These are phyloP conservation scores for Neurospora sp. DNA, from an alignment of 2,329 filamentous ascomycete species.

Conservation along the genomic window DNA sequence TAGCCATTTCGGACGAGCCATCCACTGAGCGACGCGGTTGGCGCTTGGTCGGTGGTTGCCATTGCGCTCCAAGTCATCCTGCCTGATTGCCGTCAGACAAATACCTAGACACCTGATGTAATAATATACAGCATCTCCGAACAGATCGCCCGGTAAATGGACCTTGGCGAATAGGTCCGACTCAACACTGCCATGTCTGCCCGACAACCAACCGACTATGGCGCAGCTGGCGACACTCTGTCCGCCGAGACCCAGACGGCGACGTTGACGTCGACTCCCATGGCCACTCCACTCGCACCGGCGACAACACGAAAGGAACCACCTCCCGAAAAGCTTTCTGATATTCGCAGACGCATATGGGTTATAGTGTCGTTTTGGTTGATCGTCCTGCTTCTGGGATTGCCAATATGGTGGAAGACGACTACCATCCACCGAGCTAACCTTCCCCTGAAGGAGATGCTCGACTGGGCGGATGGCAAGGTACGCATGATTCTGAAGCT, in stretches of 20 bases:
- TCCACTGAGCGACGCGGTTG: not conserved
- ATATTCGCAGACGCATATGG: slow-evolving; percentile 56
- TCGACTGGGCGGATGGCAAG: slow-evolving; percentile 83
- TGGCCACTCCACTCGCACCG: not conserved
- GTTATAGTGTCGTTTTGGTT: slow-evolving; percentile 88
- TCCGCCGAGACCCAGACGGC: slow-evolving; percentile 1
- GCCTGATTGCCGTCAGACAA: not conserved
- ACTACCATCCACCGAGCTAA: slow-evolving; percentile 84
- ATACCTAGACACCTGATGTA: not conserved
- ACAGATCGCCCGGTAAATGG: not conserved
- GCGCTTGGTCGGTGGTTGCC: not conserved
- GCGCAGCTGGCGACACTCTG: slow-evolving; percentile 2
- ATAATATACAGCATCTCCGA: not conserved
- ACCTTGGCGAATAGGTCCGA: not conserved
- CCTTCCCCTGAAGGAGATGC: slow-evolving; percentile 77
- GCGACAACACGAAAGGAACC: slow-evolving; percentile 35
- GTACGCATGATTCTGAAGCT: slow-evolving; percentile 35
- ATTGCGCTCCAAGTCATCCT: not conserved
- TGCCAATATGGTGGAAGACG: slow-evolving; percentile 94
- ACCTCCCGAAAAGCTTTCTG: slow-evolving; percentile 67
- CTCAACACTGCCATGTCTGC: slow-evolving; percentile 13
- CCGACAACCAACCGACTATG: slow-evolving; percentile 11
- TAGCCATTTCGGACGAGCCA: not conserved
- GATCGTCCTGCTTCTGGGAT: slow-evolving; percentile 69
- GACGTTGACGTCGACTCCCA: slow-evolving; percentile 3